Evolutionary conservation across 345 rosid species (phyloP), one percentile per base, ranked within the genome.

Genomic region (Eucalyptus rudis): DNA sequence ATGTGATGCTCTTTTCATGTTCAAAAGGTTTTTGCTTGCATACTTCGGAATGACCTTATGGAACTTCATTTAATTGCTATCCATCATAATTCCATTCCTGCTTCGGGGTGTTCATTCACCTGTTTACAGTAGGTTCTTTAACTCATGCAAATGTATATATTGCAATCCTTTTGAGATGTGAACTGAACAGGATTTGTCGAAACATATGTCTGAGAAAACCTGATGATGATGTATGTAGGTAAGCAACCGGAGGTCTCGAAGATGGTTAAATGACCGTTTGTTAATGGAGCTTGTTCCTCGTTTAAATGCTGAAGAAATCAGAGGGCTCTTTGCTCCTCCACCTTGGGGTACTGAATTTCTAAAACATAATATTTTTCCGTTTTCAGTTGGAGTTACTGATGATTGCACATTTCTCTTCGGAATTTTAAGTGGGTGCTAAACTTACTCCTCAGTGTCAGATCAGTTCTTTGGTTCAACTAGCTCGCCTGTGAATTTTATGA

Each of bases 301-400:
- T 88, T 93, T 97, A 87, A 94, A 96, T 93, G 98, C 95, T 0
- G 94, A 95, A 50, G 99, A 97, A 92, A 94, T 97, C 87, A 95
- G 95, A 92, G 98, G 99, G 92, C 93, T 97, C 92, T 97, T 97
- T 95, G 96, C 99, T 85, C 99, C 99, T 86, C 99, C 99, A 14
- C 99, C 99, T 25, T 97, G 98, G 97, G 99, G 99, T 96, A 94
- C 89, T 8, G 90, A 31, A 80, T 45, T 47, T 50, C 87, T 56
- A 47, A 22, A 56, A 29, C 36, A 64, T 14, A 29, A 64, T 64
- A 64, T 15, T 36, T 66, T 66, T 47, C 49, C n/a, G n/a, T n/a
- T n/a, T n/a, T n/a, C n/a, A n/a, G n/a, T n/a, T n/a, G n/a, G n/a
- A n/a, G 13, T 14, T 66, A 89, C 43, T 7, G 44, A 44, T 7